Conservation (phyloP, 2,329 filamentous ascomycete species). For the Aspergillus pseudoglaucus region DNA sequence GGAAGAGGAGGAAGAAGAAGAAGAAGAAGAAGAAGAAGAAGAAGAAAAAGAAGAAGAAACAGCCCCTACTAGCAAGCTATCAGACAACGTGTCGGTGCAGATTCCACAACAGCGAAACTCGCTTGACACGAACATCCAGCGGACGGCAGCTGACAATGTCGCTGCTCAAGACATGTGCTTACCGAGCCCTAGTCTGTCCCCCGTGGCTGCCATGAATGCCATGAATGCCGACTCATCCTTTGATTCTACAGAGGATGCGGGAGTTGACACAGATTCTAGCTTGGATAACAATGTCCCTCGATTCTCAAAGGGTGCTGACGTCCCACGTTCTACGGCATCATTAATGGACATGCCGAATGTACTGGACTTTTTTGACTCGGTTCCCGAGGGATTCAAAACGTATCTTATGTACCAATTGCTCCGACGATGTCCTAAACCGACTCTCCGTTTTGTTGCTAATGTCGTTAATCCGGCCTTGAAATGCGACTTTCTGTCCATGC, state of each 20-base stretch:
- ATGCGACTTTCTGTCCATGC: slow-evolving; percentile 79
- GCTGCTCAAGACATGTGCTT: slow-evolving; percentile 82
- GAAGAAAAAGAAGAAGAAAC: slow-evolving; percentile 7
- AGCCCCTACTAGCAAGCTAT: slow-evolving; percentile 16
- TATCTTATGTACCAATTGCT: slow-evolving; percentile 97
- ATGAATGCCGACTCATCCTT: slow-evolving; percentile 38
- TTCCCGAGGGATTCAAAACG: slow-evolving; percentile 86
- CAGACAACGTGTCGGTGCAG: background rate
- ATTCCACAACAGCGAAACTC: slow-evolving; percentile 12
- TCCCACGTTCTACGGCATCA: slow-evolving; percentile 29
- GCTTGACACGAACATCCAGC: slow-evolving; percentile 22
- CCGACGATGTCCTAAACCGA: slow-evolving; percentile 77
- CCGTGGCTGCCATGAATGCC: slow-evolving; percentile 69
- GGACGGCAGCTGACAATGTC: slow-evolving; percentile 58
- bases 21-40: slow-evolving; percentile 1
- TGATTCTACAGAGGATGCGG: slow-evolving; percentile 34
- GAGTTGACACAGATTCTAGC: slow-evolving; percentile 38
- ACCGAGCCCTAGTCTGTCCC: slow-evolving; percentile 89
- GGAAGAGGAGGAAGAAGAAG: background rate
- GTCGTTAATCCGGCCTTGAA: slow-evolving; percentile 91
- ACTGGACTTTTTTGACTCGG: slow-evolving; percentile 81
- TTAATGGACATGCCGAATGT: slow-evolving; percentile 78
- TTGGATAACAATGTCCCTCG: slow-evolving; percentile 32
- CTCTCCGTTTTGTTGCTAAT: slow-evolving; percentile 80
- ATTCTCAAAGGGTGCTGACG: slow-evolving; percentile 16